Conservation (phyloP, 2,329 filamentous ascomycete species). For the Lojkania enalia region DNA sequence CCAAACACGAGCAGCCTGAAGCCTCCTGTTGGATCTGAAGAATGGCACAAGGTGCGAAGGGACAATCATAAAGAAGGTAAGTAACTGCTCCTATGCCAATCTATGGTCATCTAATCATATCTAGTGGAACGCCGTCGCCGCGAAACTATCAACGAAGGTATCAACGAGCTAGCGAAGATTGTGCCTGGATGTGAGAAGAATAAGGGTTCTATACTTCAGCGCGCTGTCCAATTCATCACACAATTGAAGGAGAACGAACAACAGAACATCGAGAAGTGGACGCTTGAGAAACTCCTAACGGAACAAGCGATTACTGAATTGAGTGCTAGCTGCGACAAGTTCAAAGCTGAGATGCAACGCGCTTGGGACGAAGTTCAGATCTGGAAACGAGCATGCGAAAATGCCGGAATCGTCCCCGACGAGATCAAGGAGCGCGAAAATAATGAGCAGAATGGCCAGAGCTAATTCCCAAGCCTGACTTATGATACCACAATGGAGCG, state of each 20-base stretch:
- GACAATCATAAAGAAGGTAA: slow-evolving; percentile 98
- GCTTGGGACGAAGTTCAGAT: slow-evolving; percentile 77
- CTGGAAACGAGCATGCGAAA: slow-evolving; percentile 64
- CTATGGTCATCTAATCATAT: slow-evolving; percentile 13
- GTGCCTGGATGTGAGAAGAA: slow-evolving; percentile 98
- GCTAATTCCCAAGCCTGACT: too few relatives aligned
- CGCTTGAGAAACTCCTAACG: slow-evolving; percentile 83
- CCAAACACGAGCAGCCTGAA: slow-evolving; percentile 56
- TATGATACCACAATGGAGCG: slow-evolving; percentile 3
- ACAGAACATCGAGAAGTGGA: slow-evolving; percentile 94
- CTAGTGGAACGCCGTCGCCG: slow-evolving; percentile 92
- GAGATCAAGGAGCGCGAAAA: slow-evolving; percentile 47
- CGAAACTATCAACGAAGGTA: slow-evolving; percentile 98
- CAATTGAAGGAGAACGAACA: slow-evolving; percentile 93
- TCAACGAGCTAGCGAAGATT: slow-evolving; percentile 96
- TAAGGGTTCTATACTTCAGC: slow-evolving; percentile 93
- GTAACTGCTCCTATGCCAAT: slow-evolving; percentile 21
- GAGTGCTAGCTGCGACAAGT: slow-evolving; percentile 82
- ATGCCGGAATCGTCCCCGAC: slow-evolving; percentile 45
- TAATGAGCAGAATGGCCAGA: slow-evolving; percentile 43
- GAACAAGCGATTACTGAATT: slow-evolving; percentile 89
- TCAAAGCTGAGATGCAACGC: slow-evolving; percentile 77
- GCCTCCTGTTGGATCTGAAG: slow-evolving; percentile 89
- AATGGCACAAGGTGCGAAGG: slow-evolving; percentile 96
- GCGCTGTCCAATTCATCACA: slow-evolving; percentile 90